Conservation (phyloP, 83 land plant genomes). For the Thuja plicata region DNA sequence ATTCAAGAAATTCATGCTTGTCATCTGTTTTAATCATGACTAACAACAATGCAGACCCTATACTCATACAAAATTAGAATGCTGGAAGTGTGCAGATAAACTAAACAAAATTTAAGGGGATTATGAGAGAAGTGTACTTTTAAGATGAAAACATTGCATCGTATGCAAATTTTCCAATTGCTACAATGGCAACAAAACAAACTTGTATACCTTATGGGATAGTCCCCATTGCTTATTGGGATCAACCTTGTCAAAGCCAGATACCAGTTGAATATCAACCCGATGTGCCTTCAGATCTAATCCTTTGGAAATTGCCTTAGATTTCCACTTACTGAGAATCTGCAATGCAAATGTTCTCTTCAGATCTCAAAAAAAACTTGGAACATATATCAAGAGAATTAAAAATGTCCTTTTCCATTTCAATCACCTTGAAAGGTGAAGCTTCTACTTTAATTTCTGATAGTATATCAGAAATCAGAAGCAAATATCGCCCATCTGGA, state of each 20-base stretch:
- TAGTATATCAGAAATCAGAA: constrained; percentile 9
- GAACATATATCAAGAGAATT: background rate
- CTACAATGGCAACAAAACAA: background rate
- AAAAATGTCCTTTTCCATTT: background rate
- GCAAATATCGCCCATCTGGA: constrained; percentile 6
- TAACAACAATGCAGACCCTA: background rate
- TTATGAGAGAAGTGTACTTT: background rate
- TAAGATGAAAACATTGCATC: background rate
- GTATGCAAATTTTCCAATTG: background rate
- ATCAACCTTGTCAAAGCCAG: constrained; percentile 11
- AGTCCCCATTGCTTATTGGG: constrained; percentile 12
- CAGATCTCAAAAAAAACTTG: background rate
- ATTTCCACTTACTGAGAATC: constrained; percentile 11
- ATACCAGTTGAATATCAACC: constrained; percentile 8
- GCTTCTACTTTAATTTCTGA: background rate
- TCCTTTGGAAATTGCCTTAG: constrained; percentile 3
- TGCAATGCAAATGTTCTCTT: background rate
- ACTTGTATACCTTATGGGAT: constrained; percentile 1
- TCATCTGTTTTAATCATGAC: background rate
- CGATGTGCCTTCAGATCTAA: constrained; percentile 5
- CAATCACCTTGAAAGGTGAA: constrained; percentile 8
- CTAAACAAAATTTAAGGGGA: background rate
- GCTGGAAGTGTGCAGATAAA: background rate
- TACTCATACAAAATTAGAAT: background rate
- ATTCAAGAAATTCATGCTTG: background rate